A percentile compares a stretch with the other conserved stretches of the same genome.
Evolutionary conservation across 208 protist species (phyloP).

Genomic region (Wallacemonas sp.): DNA sequence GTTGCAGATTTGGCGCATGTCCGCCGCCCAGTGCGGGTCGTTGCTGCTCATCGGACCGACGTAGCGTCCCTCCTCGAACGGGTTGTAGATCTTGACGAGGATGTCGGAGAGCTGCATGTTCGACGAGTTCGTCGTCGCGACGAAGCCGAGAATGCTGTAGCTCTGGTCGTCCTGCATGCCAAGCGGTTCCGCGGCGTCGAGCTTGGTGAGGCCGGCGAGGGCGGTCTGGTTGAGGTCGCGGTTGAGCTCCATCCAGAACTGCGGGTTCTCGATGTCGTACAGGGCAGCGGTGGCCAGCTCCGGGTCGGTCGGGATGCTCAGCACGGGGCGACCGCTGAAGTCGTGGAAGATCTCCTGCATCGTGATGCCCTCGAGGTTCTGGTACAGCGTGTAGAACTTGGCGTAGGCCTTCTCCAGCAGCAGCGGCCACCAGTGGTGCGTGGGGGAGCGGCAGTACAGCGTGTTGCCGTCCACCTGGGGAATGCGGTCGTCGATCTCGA

Average conservation of each 20-base stretch:
- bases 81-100: slow-evolving; percentile 75
- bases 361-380: slow-evolving; percentile 45
- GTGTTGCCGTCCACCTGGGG: slow-evolving; percentile 44
- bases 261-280: slow-evolving; percentile 57
- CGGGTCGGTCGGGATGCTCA: slow-evolving; percentile 47
- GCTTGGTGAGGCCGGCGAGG: slow-evolving; percentile 46
- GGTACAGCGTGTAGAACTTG: slow-evolving; percentile 75
- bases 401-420: slow-evolving; percentile 84
- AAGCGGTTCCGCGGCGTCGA: slow-evolving; percentile 38
- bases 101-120: slow-evolving; percentile 55
- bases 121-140: slow-evolving; percentile 37
- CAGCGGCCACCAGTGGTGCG: slow-evolving; percentile 69
- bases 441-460: slow-evolving; percentile 57
- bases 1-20: slow-evolving; percentile 45
- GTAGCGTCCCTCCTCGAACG: slow-evolving; percentile 61
- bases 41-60: slow-evolving; percentile 63
- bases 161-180: slow-evolving; percentile 57
- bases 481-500: slow-evolving; percentile 75
- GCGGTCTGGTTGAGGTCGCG: slow-evolving; percentile 38
- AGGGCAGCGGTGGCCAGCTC: slow-evolving; percentile 35
- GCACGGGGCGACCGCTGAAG: slow-evolving; percentile 56
- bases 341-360: slow-evolving; percentile 60
- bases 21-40: slow-evolving; percentile 51
- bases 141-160: slow-evolving; percentile 66
- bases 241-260: slow-evolving; percentile 65